Base-by-base conservation (phyloP, 192 early-diverging fungal species). In the Backusella australiensis region DNA sequence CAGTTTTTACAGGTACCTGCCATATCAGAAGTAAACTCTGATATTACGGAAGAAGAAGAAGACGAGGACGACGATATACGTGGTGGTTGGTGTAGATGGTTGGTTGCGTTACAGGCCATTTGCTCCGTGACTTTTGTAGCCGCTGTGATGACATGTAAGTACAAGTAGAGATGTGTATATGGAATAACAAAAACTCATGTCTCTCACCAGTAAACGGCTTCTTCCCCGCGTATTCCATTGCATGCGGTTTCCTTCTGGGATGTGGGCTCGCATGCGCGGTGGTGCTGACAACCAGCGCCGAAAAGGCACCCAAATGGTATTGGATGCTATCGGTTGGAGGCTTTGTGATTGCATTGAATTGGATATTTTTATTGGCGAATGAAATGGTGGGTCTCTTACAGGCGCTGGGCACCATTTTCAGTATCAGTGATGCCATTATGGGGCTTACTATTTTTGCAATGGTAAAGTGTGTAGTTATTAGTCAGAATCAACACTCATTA, bases 361-460 rank as follows among this genome's bases (percentile, higher is more conserved):
- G 96, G 96, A 91, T 97, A 12, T 94, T 92, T 80, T 77, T 95
- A 19, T 83, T 96, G 35, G 95, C 96, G 0, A 93, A 93, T 79
- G 95, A 96, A 75, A 89, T 97, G 46, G 95, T 98, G 3, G 91
- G 91, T 1, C 79, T 97, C 6, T 84, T 97, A 23, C 91, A 93
- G 79, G 88, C 94, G 1, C 80, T 97, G 32, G 95, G 93, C 4
- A 83, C 91, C 35, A 90, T 96, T 41, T 83, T 94, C 69, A 87
- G 89, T 17, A 84, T 96, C 49, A 92, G 90, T 81, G 91, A 93
- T 53, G 93, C 92, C 26, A 91, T 97, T 32, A 83, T 96, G 39
- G 94, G 91, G 0, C 76, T 95, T 69, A 95, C 94, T 5, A 80
- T 98, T 14, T 94, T 97, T 84, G 96, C 95, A 1, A 85, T 96